Evolutionary conservation across 768 basidiomycete genomes (phyloP).

Genomic region (Naganishia kalamii): DNA sequence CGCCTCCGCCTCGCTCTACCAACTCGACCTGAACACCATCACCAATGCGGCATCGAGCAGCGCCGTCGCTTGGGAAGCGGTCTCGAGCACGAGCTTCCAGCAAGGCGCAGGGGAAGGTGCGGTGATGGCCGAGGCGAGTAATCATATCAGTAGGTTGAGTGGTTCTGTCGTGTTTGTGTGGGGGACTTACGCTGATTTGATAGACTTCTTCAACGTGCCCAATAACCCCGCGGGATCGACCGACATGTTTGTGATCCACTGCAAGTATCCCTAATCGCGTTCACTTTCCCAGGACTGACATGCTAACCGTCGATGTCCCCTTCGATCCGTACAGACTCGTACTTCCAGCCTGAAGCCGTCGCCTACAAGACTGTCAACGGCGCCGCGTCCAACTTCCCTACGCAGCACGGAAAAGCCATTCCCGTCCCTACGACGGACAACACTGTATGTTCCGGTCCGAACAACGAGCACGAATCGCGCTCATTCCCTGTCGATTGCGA

Average conservation of each 20-base stretch:
- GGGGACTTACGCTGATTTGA: too few relatives aligned
- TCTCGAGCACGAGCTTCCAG: constrained; percentile 56
- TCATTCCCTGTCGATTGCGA: background rate
- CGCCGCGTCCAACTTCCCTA: constrained; percentile 56
- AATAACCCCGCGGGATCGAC: constrained; percentile 62
- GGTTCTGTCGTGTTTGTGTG: too few relatives aligned
- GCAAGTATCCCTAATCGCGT: constrained; percentile 49
- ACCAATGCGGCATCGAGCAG: constrained; percentile 56
- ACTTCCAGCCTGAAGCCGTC: constrained; percentile 68
- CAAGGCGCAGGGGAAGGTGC: constrained; percentile 43
- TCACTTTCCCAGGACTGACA: background rate
- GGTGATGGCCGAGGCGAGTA: constrained; percentile 74
- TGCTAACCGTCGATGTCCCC: background rate
- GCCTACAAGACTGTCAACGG: constrained; percentile 53
- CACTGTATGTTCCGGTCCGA: constrained; percentile 49
- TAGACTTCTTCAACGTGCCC: constrained; percentile 71
- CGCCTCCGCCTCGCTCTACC: constrained; percentile 51
- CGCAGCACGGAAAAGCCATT: constrained; percentile 60
- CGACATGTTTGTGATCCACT: constrained; percentile 81
- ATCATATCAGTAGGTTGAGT: constrained; percentile 60
- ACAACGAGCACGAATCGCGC: background rate
- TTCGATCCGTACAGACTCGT: constrained; percentile 54
- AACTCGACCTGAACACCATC: constrained; percentile 63
- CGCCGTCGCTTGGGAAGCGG: constrained; percentile 61
- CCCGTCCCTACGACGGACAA: constrained; percentile 59